Percentiles rank a stretch among this genome's conserved stretches.
Evolutionary conservation across 129 eudicot species (phyloP).

Genomic region (carrot (Daucus carota)): DH1_v3.0 NC_030382.2:42149001-42149500

Average conservation of each 20-base stretch:
- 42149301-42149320: neutral
- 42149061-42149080: neutral
- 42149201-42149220: constrained; percentile 76
- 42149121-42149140: constrained; percentile 2
- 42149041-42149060: neutral
- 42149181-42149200: constrained; percentile 73
- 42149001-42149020: constrained; percentile 76
- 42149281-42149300: neutral
- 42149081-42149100: neutral
- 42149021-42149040: neutral
- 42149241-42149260: neutral
- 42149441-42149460: neutral
- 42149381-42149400: neutral
- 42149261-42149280: neutral
- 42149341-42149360: neutral
- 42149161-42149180: constrained; percentile 60
- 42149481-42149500: neutral
- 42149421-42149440: neutral
- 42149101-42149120: constrained; percentile 5
- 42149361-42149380: neutral
- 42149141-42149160: constrained; percentile 1
- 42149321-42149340: neutral
- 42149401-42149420: neutral
- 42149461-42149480: neutral
- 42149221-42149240: constrained; percentile 83